Evolutionary conservation across 148 eudicot genomes (phyloP).

Genomic region (Oxyria digyna): DNA sequence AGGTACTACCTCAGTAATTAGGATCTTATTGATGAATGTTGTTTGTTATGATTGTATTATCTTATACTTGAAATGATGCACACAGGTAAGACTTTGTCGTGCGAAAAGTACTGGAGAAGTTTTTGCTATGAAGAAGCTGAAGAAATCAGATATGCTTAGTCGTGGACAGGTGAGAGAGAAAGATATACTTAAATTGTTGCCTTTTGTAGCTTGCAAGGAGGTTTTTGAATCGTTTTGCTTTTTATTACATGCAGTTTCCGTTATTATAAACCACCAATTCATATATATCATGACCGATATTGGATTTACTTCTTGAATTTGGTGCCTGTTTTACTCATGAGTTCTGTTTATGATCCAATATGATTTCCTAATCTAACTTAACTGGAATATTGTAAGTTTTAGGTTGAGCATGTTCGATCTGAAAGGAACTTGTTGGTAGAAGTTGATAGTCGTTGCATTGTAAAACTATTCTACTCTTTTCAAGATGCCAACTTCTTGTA

Average conservation of each 20-base stretch:
- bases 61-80: not conserved
- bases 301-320: not conserved
- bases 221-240: not conserved
- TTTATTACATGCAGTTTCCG: not conserved
- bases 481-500: slow-evolving; percentile 59
- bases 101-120: slow-evolving; percentile 54
- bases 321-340: not conserved
- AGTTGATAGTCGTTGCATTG: slow-evolving; percentile 71
- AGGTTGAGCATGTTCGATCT: slow-evolving; percentile 78
- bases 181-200: not conserved
- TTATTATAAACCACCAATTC: not conserved
- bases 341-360: not conserved
- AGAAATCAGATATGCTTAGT: slow-evolving; percentile 70
- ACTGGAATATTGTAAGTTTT: slow-evolving; percentile 4
- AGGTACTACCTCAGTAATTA: slow-evolving; percentile 25
- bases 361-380: not conserved
- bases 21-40: not conserved
- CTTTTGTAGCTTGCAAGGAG: not conserved
- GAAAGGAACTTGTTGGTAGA: slow-evolving; percentile 69
- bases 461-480: slow-evolving; percentile 58
- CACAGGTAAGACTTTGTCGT: slow-evolving; percentile 63
- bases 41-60: not conserved
- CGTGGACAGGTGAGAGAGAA: slow-evolving; percentile 50
- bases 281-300: not conserved
- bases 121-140: slow-evolving; percentile 62